phyloP scores from a whole-genome alignment of 441 rosid genomes.

The Adansonia rubrostipa region DNA sequence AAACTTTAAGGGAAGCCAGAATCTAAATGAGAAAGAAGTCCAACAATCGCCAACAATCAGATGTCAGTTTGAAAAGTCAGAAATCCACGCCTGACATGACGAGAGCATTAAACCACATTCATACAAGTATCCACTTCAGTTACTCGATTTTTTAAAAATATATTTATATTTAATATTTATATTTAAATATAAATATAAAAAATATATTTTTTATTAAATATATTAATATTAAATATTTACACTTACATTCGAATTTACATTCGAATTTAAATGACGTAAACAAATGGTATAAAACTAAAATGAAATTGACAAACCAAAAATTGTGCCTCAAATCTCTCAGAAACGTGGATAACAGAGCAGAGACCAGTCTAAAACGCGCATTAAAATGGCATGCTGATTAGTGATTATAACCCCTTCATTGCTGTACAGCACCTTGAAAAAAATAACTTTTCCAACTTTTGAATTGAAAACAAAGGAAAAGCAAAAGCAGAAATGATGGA shows the following conservation, averaged over 20 bases:
- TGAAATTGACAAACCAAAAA: neutral
- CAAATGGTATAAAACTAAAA: neutral
- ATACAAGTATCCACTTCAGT: too few species aligned
- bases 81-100: neutral
- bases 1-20: neutral
- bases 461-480: neutral
- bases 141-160: neutral
- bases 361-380: neutral
- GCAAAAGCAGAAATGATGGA: neutral
- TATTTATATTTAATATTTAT: neutral
- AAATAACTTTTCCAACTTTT: neutral
- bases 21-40: neutral
- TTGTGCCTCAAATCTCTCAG: neutral
- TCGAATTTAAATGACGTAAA: too few species aligned
- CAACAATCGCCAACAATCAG: neutral
- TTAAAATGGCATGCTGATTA: neutral
- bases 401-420: neutral
- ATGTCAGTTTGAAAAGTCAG: neutral
- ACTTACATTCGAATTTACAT: too few species aligned
- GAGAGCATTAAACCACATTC: neutral
- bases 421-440: conserved; percentile 15
- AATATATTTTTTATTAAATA: too few species aligned
- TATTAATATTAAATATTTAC: too few species aligned
- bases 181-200: neutral
- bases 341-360: neutral